Evolutionary conservation across 148 eudicot species (phyloP), one percentile per base, ranked within the genome.

Genomic region (Euryodendron excelsum): DNA sequence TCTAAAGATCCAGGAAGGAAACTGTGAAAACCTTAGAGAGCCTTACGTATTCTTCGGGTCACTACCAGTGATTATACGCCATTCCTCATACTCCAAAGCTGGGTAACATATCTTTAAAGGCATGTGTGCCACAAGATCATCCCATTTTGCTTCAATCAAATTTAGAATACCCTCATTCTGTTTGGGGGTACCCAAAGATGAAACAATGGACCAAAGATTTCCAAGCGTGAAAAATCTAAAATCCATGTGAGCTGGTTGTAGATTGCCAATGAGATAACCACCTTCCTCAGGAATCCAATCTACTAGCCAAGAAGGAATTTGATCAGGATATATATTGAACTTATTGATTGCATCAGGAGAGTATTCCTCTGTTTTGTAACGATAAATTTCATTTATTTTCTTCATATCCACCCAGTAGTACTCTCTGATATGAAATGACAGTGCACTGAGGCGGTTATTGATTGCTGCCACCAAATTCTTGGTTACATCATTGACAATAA

Each of bases 211-310:
- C 98, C 97, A 94, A 65, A 92, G 85, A 72, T 92, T 94, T 58
- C 98, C 97, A 33, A 92, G 93, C 0, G 89, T 89, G 77, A 94
- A 94, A 80, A 94, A 92, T 74, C 93, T 84, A 50, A 94, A 94
- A 78, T 94, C 97, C 98, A 94, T 91, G 76, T 94, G 96, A 78
- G 94, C 97, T 36, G 98, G 97, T 73, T 92, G 96, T 72, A 94
- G 85, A 81, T 92, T 94, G 48, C 98, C 98, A 33, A 91, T 88
- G 69, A 94, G 83, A 82, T 90, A 94, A 56, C 97, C 97, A 65
- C 91, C 95, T 72, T 84, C 74, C 81, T 92, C 94, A 3, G 94
- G 88, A 30, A 94, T 86, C 98, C 98, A 94, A 84, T 94, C 97
- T 30, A 90, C 89, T 31, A 94, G 89, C 98, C 98, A 94, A 36